Base-by-base conservation (phyloP, 305 asterid genomes). In the Fraxinus latifolia region DNA sequence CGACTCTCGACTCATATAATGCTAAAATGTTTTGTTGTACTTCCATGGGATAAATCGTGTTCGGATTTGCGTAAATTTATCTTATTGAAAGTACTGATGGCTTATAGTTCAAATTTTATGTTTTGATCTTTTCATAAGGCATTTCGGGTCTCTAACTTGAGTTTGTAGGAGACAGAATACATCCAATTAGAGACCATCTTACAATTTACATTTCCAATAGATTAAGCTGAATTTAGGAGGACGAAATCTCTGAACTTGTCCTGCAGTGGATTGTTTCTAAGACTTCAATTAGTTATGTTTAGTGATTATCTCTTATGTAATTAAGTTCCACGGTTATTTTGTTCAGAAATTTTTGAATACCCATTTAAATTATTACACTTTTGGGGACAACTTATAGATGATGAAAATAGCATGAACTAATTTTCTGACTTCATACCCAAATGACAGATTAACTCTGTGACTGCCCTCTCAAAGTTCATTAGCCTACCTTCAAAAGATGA, bases 381-480 rank as follows among this genome's bases (percentile, higher is more conserved):
- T 25, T 8, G 17, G 34, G 73, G 73, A 25, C 7, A 60, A 7
- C 0, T 19, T 60, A 21, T 7, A 21, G 33, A 23, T 65, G n/a
- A 65, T 12, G 31, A 68, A 65, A 65, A 27, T 47, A 53, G 55
- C 77, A 65, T 44, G 37, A 60, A 68, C 85, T 88, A 79, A 86
- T 79, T 60, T 78, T 31, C 47, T 76, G 2, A 78, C 23, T 77
- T 77, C 11, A 78, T 42, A 23, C 60, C 76, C 70, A 53, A 86
- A 70, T 84, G 84, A 83, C 95, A 96, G 99, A 96, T 96, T 36
- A 96, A 94, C 85, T 88, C 98, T 23, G 67, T 87, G 83, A 85
- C 93, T 39, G 85, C 92, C 33, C 23, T 86, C 82, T 27, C 91
- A 67, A 89, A 86, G 72, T 96, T 93, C 79, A 85, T 85, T 79